Evolutionary conservation across 352 stramenopile species (phyloP), one percentile per base, ranked within the genome.

Genomic region (Pythium graminicola): DNA sequence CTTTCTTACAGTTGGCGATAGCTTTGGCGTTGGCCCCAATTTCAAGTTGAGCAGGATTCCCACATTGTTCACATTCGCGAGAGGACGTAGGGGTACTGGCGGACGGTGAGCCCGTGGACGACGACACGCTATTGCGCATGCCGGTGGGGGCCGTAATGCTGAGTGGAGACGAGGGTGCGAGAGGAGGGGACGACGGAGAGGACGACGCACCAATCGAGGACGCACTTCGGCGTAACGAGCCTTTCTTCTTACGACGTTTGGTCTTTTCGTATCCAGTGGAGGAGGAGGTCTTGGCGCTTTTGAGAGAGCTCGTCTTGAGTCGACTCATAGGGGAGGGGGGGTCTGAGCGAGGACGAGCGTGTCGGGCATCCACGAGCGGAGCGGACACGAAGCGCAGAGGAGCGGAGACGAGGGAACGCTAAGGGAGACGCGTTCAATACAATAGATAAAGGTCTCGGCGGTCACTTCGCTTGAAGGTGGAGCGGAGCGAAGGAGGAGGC

Each of bases 21-120:
- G 63, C 54, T 29, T 76, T 77, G 19, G 70, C 61, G 32, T 65
- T 53, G 19, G 45, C 22, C 33, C 82, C 73, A 23, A 64, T 46
- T 17, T 73, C 64, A 27, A 73, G 60, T 36, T 62, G 39, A 35
- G 57, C 57, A 50, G 53, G 48, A 49, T 76, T 76, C 8, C 64
- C 64, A 50, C 67, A 76, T 46, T 76, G 64, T 39, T 72, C 67
- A 48, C 78, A 89, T 48, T 89, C 76, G 39, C 73, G 73, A 23
- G 50, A 65, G 14, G 59, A 67, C 23, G 66, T 62, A 6, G 70
- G 60, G 45, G 66, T 72, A 17, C 64, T 59, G 22, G 28, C 54
- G 36, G 64, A 64, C 20, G 58, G 51, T 2, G 59, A 60, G 49
- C 33, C 16, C 43, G 66, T 20, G 26, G 60, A 44, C 22, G 62